These are phyloP conservation scores for Pseudogymnoascus sp. DNA, from an alignment of 2,329 filamentous ascomycete species.

Conservation along the genomic window DNA sequence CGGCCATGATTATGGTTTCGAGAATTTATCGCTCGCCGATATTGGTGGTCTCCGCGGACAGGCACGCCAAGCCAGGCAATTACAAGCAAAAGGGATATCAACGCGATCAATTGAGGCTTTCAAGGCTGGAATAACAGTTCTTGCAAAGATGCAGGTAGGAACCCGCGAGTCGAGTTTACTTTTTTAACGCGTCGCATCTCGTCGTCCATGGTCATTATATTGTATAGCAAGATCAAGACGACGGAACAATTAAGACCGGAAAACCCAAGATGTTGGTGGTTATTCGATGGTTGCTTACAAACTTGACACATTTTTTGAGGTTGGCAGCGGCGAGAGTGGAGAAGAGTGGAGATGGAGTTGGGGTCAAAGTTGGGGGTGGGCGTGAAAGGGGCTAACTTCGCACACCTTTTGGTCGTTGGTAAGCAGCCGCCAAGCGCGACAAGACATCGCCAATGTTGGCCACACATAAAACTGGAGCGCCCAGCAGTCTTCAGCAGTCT, in stretches of 20 bases:
- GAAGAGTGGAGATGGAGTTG: constrained; percentile 5
- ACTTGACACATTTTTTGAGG: constrained; percentile 9
- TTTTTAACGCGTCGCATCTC: not conserved
- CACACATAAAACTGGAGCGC: not conserved
- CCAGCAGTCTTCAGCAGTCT: not conserved
- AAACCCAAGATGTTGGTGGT: not conserved
- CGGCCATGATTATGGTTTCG: not conserved
- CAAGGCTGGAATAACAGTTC: not conserved
- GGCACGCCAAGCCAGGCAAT: not conserved
- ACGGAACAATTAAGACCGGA: constrained; percentile 11
- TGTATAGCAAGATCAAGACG: constrained; percentile 4
- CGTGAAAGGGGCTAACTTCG: not conserved
- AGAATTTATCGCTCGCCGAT: not conserved
- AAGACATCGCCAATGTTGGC: constrained; percentile 4
- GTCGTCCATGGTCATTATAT: constrained; percentile 1
- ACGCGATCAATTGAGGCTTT: not conserved
- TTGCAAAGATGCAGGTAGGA: not conserved
- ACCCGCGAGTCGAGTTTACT: not conserved
- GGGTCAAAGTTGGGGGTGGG: constrained; percentile 1
- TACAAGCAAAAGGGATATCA: constrained; percentile 3
- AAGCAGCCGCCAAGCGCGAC: constrained; percentile 10
- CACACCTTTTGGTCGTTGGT: constrained; percentile 1
- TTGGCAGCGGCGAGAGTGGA: constrained; percentile 10
- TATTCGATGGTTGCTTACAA: constrained; percentile 9
- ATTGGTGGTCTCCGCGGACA: not conserved